A percentile compares a stretch with the other conserved stretches of the same genome.
phyloP scores from a whole-genome alignment of 257 asterid genomes.

The Solanum rostratum region DNA sequence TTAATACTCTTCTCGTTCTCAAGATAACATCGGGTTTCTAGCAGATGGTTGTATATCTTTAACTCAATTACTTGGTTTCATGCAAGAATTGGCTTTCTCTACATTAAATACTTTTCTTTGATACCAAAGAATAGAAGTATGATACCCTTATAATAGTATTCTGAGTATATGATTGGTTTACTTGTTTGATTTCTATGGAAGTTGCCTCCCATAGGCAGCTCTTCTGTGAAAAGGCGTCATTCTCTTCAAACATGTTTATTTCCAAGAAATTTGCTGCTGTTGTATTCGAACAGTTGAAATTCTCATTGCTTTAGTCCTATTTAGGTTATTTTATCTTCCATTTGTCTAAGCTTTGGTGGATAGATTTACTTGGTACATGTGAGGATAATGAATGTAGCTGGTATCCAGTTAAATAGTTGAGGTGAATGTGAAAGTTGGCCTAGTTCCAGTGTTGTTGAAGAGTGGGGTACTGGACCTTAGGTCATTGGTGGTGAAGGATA shows the following conservation, averaged over 20 bases:
- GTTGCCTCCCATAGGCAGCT: neutral
- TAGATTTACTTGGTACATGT: neutral
- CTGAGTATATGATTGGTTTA: neutral
- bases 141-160: neutral
- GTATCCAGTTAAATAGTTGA: neutral
- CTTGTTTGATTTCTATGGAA: neutral
- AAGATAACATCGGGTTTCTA: neutral
- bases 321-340: neutral
- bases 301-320: neutral
- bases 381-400: neutral
- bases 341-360: neutral
- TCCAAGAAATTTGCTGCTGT: neutral
- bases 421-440: constrained; percentile 17
- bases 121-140: neutral
- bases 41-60: neutral
- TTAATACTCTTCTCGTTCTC: neutral
- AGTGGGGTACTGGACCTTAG: constrained; percentile 23
- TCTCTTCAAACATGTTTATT: neutral
- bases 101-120: neutral
- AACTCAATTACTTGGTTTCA: neutral
- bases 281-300: neutral
- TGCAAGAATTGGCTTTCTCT: neutral
- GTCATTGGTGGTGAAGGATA: constrained; percentile 5
- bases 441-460: constrained; percentile 18
- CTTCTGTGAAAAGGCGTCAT: neutral